Evolutionary conservation across 2,329 filamentous ascomycete species (phyloP).

Genomic region (Microascus cirrosus): DNA sequence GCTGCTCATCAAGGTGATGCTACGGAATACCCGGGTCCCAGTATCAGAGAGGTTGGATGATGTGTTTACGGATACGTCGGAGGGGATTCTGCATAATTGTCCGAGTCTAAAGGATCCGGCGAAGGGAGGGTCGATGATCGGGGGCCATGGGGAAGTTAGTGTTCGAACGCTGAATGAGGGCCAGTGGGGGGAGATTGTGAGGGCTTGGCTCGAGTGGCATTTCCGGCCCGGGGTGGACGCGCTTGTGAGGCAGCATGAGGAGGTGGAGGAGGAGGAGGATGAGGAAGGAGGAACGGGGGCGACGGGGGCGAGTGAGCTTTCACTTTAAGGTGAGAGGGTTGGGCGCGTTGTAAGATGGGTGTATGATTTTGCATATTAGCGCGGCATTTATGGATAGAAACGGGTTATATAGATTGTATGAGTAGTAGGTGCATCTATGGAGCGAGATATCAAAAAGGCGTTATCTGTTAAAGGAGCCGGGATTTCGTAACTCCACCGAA

Average conservation of each 20-base stretch:
- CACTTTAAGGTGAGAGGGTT: constrained; percentile 4
- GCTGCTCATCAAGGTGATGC: constrained; percentile 23
- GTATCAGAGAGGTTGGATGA: constrained; percentile 33
- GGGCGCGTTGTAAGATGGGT: not conserved
- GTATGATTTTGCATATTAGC: not conserved
- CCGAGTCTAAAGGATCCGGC: constrained; percentile 34
- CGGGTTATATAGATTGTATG: not conserved
- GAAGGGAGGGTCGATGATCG: constrained; percentile 28
- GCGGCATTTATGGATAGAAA: not conserved
- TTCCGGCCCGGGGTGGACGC: constrained; percentile 41
- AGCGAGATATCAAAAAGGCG: too few species aligned
- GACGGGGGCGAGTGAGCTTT: constrained; percentile 14
- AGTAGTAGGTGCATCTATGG: not conserved
- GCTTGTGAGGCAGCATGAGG: constrained; percentile 29
- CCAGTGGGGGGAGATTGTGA: constrained; percentile 47
- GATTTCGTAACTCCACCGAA: too few species aligned
- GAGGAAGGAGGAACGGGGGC: constrained; percentile 15
- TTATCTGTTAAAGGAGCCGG: too few species aligned
- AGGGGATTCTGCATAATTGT: constrained; percentile 38
- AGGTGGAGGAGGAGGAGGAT: constrained; percentile 18
- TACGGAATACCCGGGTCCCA: constrained; percentile 24
- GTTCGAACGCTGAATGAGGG: constrained; percentile 36
- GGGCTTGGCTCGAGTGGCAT: constrained; percentile 55
- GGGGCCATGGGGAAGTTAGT: constrained; percentile 27
- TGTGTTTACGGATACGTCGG: constrained; percentile 48